These are phyloP conservation scores for Aleurites moluccanus DNA, from an alignment of 441 rosid species.

Conservation along the genomic window DNA sequence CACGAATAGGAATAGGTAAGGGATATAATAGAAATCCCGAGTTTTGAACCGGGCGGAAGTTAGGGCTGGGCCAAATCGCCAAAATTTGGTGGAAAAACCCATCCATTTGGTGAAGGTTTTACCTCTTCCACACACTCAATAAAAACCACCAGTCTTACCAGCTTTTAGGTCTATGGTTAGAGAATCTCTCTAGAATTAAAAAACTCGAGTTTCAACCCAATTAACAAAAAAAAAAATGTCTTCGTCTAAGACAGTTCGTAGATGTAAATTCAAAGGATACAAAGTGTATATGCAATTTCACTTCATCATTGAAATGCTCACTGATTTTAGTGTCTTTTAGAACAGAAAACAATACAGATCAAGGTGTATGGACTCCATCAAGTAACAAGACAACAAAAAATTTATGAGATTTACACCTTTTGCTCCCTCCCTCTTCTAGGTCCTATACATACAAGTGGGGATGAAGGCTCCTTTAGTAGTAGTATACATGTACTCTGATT, in stretches of 20 bases:
- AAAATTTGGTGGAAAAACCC: neutral
- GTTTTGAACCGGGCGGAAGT: too few species aligned
- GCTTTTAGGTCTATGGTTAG: too few species aligned
- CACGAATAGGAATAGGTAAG: too few species aligned
- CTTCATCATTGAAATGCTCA: conserved; percentile 6
- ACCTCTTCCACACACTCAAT: neutral
- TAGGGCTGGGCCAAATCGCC: neutral
- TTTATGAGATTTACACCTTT: conserved; percentile 30
- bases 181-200: accelerated
- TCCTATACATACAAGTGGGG: conserved; percentile 39
- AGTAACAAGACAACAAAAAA: conserved; percentile 5
- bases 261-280: neutral
- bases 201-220: too few species aligned
- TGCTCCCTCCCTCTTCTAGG: conserved; percentile 15
- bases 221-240: too few species aligned
- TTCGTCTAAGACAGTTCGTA: neutral
- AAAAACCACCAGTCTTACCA: neutral
- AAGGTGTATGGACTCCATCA: conserved; percentile 5
- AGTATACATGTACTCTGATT: conserved; percentile 33
- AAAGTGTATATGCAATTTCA: neutral
- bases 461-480: conserved; percentile 25
- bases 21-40: too few species aligned
- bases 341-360: conserved; percentile 20
- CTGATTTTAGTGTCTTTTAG: neutral
- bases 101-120: neutral